phyloP scores from a whole-genome alignment of 352 stramenopile species.

The Pythium oligandrum region DNA sequence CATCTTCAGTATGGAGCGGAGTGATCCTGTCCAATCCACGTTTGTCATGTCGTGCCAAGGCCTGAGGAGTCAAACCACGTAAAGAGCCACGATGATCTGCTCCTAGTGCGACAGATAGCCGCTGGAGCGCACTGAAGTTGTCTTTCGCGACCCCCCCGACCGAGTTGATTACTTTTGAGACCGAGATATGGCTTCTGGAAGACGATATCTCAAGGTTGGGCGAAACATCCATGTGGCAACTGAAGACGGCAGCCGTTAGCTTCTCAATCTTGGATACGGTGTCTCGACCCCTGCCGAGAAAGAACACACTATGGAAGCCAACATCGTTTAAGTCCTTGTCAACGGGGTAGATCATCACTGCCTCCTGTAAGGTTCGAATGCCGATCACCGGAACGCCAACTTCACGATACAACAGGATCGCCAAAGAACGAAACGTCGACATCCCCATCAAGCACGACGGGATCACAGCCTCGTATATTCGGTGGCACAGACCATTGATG shows the following conservation, averaged over 20 bases:
- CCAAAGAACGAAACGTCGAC: constrained; percentile 40
- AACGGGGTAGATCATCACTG: constrained; percentile 42
- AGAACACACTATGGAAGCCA: constrained; percentile 57
- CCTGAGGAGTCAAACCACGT: too few species aligned
- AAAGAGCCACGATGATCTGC: constrained; percentile 1
- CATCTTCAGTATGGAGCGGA: constrained; percentile 14
- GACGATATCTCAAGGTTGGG: constrained; percentile 25
- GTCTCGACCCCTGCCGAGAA: constrained; percentile 45
- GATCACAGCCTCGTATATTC: constrained; percentile 51
- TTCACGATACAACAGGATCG: constrained; percentile 61
- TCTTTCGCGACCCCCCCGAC: constrained; percentile 9
- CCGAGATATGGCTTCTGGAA: constrained; percentile 30
- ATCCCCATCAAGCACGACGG: constrained; percentile 50
- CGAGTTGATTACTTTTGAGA: constrained; percentile 26
- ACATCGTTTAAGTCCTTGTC: constrained; percentile 38
- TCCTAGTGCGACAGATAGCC: constrained; percentile 20
- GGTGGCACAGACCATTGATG: constrained; percentile 44
- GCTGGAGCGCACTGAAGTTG: constrained; percentile 19
- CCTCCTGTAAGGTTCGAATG: constrained; percentile 49
- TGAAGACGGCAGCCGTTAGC: constrained; percentile 36
- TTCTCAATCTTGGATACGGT: constrained; percentile 54
- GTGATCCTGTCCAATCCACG: constrained; percentile 19
- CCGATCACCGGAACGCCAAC: constrained; percentile 52
- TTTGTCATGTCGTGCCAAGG: background rate
- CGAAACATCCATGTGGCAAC: constrained; percentile 43